Evolutionary conservation across 2,329 filamentous ascomycete genomes (phyloP).

Genomic region (Elsinoe perseae): DNA sequence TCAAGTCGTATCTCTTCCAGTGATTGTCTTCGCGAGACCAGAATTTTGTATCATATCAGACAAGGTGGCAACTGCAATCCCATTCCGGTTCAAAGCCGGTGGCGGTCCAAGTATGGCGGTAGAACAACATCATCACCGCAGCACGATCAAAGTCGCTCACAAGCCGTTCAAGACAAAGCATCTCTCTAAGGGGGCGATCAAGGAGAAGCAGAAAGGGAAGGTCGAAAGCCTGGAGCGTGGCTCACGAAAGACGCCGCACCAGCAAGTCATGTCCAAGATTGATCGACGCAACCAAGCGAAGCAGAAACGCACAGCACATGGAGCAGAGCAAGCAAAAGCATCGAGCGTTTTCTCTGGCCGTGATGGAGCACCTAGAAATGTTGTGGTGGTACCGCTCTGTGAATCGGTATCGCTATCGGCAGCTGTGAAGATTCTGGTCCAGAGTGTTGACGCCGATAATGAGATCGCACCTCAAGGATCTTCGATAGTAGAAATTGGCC

Average conservation of each 20-base stretch:
- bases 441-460: slow-evolving; percentile 68
- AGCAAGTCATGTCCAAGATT: slow-evolving; percentile 96
- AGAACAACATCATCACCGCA: slow-evolving; percentile 73
- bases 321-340: slow-evolving; percentile 72
- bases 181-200: slow-evolving; percentile 77
- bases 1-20: too few species aligned
- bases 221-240: slow-evolving; percentile 63
- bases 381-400: slow-evolving; percentile 81
- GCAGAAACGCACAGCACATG: slow-evolving; percentile 77
- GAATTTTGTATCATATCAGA: neutral
- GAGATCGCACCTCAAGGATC: slow-evolving; percentile 52
- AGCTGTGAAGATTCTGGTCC: slow-evolving; percentile 64
- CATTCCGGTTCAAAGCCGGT: slow-evolving; percentile 83
- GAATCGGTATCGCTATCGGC: slow-evolving; percentile 58
- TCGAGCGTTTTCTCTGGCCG: slow-evolving; percentile 76
- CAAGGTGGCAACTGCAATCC: slow-evolving; percentile 32
- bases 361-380: slow-evolving; percentile 78
- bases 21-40: neutral
- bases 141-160: slow-evolving; percentile 79
- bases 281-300: slow-evolving; percentile 91
- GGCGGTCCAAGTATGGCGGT: slow-evolving; percentile 58
- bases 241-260: slow-evolving; percentile 78
- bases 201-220: slow-evolving; percentile 81
- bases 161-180: slow-evolving; percentile 92
- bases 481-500: slow-evolving; percentile 62